phyloP scores from a whole-genome alignment of 768 basidiomycete genomes.

The Cubamyces lactineus region DNA sequence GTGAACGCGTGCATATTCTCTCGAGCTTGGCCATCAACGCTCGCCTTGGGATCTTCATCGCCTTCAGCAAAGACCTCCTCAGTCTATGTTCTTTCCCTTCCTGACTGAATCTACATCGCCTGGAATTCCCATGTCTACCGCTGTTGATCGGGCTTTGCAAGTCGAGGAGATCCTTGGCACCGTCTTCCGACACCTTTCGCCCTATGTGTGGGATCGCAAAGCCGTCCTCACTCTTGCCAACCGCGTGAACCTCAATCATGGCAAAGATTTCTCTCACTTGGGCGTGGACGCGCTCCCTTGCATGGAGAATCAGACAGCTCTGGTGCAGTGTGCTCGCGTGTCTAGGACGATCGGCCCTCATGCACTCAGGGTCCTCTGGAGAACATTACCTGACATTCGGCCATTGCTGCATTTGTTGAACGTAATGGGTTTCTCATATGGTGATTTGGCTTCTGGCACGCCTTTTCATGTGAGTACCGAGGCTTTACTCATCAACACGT shows the following conservation, averaged over 20 bases:
- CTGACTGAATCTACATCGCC: not conserved
- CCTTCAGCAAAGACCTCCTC: not conserved
- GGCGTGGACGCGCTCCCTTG: not conserved
- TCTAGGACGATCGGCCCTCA: slow-evolving; percentile 2
- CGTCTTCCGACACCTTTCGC: slow-evolving; percentile 9
- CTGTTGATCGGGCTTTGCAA: slow-evolving; percentile 1
- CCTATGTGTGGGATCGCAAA: slow-evolving; percentile 8
- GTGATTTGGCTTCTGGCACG: not conserved
- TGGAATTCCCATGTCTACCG: not conserved
- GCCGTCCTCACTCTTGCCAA: not conserved
- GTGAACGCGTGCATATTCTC: not conserved
- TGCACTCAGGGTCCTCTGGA: slow-evolving; percentile 13
- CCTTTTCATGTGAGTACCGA: slow-evolving; percentile 7
- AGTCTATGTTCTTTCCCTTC: slow-evolving; percentile 6
- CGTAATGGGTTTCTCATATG: slow-evolving; percentile 7
- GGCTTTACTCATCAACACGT: not conserved
- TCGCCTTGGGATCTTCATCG: not conserved
- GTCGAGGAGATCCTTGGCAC: slow-evolving; percentile 6
- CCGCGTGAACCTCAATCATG: not conserved
- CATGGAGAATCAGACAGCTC: slow-evolving; percentile 2
- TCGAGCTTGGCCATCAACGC: not conserved
- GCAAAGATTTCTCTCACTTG: slow-evolving; percentile 4
- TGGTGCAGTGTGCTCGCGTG: slow-evolving; percentile 3
- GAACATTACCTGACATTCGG: slow-evolving; percentile 4
- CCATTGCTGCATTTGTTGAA: slow-evolving; percentile 1